Evolutionary conservation across 2,329 filamentous ascomycete species (phyloP).

Genomic region (Alternaria sp.): DNA sequence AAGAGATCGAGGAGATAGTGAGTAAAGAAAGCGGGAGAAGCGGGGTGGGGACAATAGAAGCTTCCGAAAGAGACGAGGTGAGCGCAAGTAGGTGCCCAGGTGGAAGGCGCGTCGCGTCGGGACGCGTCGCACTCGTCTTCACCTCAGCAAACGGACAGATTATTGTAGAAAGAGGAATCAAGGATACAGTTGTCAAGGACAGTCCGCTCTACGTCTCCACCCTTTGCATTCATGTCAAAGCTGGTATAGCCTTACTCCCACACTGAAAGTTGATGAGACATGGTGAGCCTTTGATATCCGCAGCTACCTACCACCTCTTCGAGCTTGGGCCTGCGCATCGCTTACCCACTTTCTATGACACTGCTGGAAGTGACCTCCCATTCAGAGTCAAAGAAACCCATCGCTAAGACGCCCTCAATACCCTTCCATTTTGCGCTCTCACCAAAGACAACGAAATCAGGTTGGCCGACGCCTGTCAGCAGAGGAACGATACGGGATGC

Average conservation of each 20-base stretch:
- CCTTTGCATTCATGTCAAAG: background rate
- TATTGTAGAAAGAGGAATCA: background rate
- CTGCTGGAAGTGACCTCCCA: constrained; percentile 61
- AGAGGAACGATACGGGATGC: constrained; percentile 62
- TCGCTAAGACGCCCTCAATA: constrained; percentile 58
- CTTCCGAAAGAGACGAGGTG: constrained; percentile 11
- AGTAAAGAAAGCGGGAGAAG: constrained; percentile 13
- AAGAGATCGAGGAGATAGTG: constrained; percentile 11
- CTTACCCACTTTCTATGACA: constrained; percentile 36
- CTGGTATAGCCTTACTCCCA: background rate
- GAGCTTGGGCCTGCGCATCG: background rate
- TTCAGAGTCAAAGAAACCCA: constrained; percentile 63
- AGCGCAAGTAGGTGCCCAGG: constrained; percentile 7
- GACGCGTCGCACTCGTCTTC: constrained; percentile 14
- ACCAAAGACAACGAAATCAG: constrained; percentile 62
- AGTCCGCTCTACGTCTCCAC: background rate
- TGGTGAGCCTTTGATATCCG: background rate
- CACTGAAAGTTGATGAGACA: background rate
- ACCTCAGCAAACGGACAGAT: constrained; percentile 7
- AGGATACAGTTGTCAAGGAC: background rate
- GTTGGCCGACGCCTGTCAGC: constrained; percentile 63
- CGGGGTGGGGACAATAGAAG: constrained; percentile 16
- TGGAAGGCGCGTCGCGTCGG: constrained; percentile 20
- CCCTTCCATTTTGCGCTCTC: constrained; percentile 58
- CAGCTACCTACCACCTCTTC: background rate